phyloP scores from a whole-genome alignment of 495 filamentous ascomycete species.

The Xeromyces bisporus region DNA sequence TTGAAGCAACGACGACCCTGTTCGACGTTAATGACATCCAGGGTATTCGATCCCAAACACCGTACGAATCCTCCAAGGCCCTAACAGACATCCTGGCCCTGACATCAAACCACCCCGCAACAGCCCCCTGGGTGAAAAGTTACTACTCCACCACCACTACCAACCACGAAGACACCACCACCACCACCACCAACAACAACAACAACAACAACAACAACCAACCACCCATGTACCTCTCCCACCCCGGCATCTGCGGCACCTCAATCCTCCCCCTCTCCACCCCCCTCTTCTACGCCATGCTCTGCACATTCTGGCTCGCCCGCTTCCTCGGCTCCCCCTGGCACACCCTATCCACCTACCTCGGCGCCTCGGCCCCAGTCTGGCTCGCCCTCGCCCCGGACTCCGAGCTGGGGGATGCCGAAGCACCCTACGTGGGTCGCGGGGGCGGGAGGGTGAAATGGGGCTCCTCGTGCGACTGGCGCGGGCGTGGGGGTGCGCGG shows the following conservation, averaged over 20 bases:
- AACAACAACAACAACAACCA: constrained; percentile 1
- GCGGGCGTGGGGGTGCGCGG: constrained; percentile 38
- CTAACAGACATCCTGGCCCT: constrained; percentile 69
- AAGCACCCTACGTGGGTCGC: constrained; percentile 22
- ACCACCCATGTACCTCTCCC: constrained; percentile 57
- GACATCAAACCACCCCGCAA: constrained; percentile 50
- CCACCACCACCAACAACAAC: constrained; percentile 3
- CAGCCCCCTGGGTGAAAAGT: constrained; percentile 34
- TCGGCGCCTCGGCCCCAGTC: constrained; percentile 56
- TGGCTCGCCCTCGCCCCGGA: constrained; percentile 66
- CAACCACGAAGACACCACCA: constrained; percentile 6
- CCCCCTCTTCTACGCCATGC: constrained; percentile 47
- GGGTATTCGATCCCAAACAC: constrained; percentile 36
- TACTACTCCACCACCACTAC: constrained; percentile 31
- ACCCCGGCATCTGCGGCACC: constrained; percentile 78
- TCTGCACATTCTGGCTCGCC: constrained; percentile 47
- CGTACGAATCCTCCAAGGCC: constrained; percentile 78
- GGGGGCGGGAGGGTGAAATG: constrained; percentile 59
- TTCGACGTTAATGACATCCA: constrained; percentile 62
- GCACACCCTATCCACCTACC: constrained; percentile 60
- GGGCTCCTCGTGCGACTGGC: constrained; percentile 49
- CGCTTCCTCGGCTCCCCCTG: constrained; percentile 76
- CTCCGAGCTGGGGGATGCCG: constrained; percentile 42
- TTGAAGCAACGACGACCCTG: constrained; percentile 44
- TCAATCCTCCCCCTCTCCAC: constrained; percentile 53